Evolutionary conservation across 2,329 filamentous ascomycete species (phyloP), one percentile per base, ranked within the genome.

Genomic region (Penicillium sp.): DNA sequence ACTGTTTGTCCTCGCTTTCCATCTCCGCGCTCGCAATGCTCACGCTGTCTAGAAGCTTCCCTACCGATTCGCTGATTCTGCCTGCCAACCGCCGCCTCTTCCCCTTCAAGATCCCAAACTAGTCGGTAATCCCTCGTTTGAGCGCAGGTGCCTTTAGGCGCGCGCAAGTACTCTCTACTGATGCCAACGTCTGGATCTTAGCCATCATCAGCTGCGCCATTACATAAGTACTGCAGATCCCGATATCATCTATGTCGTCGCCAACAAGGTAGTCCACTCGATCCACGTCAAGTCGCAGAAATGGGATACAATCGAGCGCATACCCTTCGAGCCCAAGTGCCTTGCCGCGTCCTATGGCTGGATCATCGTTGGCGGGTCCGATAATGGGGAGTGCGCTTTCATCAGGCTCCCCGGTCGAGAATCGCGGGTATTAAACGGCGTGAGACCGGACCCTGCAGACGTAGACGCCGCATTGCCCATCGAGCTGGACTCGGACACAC

Each of bases 311-410:
- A 84, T 90, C 71, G 90, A 84, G 52, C 78, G 85, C 28, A 79
- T 92, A 63, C 85, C 80, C 63, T 94, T 86, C 51, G 80, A 84
- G 58, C 82, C 92, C n/a, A 84, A 90, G 74, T 97, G 93, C 71
- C 83, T 97, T 6, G 88, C 90, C n/a, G 89, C 90, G 7, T 87
- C 86, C 53, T 83, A 89, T 65, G 91, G 91, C 52, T 97, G 90
- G 88, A 82, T 97, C 38, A 96, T 90, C 65, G 90, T 92, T 47
- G 94, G 93, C 47, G 93, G 93, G 42, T 80, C 81, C 58, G 88
- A 96, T 65, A 84, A 85, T 62, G 94, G 94, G 57, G 88, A 95
- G 68, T 96, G 96, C 68, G 87, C 89, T 28, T 86, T 91, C 55
- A 88, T 96, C 66, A 85, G 83, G 63, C 77, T 92, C 45, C 65